Evolutionary conservation across 768 basidiomycete genomes (phyloP).

Genomic region (Termitomyces sp.): DNA sequence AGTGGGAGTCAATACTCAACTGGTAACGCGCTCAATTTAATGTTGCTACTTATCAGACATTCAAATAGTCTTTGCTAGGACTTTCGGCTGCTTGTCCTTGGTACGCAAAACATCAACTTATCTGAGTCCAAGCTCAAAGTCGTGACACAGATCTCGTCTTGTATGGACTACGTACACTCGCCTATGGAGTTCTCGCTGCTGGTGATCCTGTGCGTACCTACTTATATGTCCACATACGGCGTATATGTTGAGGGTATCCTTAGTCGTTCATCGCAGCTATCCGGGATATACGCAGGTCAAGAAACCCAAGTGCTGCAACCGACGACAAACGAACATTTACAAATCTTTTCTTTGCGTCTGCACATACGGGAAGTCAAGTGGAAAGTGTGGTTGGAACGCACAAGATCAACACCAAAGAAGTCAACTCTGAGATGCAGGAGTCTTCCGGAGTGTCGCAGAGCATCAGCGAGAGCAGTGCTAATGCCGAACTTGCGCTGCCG

Average conservation of each 20-base stretch:
- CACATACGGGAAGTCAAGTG: not conserved
- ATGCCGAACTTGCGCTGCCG: not conserved
- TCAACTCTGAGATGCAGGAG: not conserved
- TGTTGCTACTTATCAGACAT: not conserved
- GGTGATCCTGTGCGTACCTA: no score
- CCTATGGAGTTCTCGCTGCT: no score
- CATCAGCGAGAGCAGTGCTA: not conserved
- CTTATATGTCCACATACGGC: no score
- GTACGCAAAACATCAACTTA: no score
- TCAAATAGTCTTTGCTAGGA: slow-evolving; percentile 6
- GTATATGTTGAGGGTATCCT: not conserved
- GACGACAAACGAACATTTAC: not conserved
- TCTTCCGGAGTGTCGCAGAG: not conserved
- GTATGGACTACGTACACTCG: not conserved
- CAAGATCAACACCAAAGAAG: not conserved
- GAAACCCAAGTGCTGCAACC: not conserved
- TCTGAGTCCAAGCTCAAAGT: no score
- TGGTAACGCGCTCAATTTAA: no score
- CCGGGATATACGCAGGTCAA: not conserved
- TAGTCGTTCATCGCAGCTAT: not conserved
- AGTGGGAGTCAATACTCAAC: slow-evolving; percentile 5
- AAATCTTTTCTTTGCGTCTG: not conserved
- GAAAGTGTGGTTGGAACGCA: not conserved
- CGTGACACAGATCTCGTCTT: not conserved
- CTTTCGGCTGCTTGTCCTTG: slow-evolving; percentile 15